Conservation (phyloP, 2,329 filamentous ascomycete species). For the Epicoccum nigrum region DNA sequence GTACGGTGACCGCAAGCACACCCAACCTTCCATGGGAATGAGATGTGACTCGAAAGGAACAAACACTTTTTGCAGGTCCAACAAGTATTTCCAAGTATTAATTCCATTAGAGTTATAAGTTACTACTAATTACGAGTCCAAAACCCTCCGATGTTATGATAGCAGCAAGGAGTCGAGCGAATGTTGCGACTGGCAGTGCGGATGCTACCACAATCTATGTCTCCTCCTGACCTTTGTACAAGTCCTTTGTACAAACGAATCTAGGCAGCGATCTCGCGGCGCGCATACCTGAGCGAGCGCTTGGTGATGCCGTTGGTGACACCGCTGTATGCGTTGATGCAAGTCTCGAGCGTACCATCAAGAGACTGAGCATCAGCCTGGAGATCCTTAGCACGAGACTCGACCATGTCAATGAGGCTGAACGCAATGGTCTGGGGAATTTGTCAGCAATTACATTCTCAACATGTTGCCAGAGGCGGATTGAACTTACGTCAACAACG, state of each 20-base stretch:
- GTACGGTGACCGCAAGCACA: no score
- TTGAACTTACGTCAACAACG: slow-evolving; percentile 26
- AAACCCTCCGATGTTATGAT: no score
- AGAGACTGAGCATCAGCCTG: slow-evolving; percentile 1
- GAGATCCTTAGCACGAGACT: slow-evolving; percentile 11
- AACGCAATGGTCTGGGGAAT: slow-evolving; percentile 6
- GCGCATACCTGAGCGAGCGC: neutral
- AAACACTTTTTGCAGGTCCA: no score
- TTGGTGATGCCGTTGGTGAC: neutral
- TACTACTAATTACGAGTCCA: no score
- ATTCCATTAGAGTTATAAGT: no score
- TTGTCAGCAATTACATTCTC: neutral
- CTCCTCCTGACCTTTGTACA: no score
- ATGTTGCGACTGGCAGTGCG: neutral
- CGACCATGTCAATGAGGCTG: slow-evolving; percentile 7
- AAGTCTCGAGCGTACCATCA: neutral
- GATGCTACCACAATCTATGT: neutral
- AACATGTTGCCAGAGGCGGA: neutral
- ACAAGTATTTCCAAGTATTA: no score
- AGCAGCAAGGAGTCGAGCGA: no score
- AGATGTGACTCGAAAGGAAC: no score
- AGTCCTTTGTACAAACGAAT: neutral
- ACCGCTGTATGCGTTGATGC: neutral
- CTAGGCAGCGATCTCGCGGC: neutral
- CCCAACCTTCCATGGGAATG: no score